These are phyloP conservation scores for Silene conica DNA, from an alignment of 148 eudicot genomes.

Conservation along the genomic window DNA sequence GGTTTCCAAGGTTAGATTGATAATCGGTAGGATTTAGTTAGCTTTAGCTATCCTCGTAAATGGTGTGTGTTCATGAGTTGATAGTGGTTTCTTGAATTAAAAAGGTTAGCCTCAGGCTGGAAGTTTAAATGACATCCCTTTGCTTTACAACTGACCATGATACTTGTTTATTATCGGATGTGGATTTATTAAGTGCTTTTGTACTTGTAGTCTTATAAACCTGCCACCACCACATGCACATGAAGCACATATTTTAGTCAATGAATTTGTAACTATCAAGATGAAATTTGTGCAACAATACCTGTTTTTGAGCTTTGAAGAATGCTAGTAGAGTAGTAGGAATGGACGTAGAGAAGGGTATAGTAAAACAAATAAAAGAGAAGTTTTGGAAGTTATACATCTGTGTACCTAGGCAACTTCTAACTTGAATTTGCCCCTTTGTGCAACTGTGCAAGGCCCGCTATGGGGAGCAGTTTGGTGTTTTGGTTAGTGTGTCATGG, in stretches of 20 bases:
- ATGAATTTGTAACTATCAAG: background rate
- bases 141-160: background rate
- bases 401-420: background rate
- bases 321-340: background rate
- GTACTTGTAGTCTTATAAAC: background rate
- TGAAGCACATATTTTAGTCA: too few species aligned
- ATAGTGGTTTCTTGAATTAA: background rate
- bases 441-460: background rate
- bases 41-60: conserved; percentile 6
- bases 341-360: too few species aligned
- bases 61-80: background rate
- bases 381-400: background rate
- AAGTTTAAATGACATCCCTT: background rate
- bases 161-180: background rate
- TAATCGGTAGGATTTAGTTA: background rate
- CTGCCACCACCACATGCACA: background rate
- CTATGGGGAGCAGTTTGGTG: background rate
- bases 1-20: conserved; percentile 4
- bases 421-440: background rate
- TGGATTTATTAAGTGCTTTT: background rate
- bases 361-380: background rate
- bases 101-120: background rate
- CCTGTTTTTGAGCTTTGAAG: background rate
- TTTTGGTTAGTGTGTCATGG: background rate
- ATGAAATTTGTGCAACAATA: background rate